Evolutionary conservation across 768 basidiomycete genomes (phyloP), one percentile per base, ranked within the genome.

Genomic region (Infundibulicybe gibba): DNA sequence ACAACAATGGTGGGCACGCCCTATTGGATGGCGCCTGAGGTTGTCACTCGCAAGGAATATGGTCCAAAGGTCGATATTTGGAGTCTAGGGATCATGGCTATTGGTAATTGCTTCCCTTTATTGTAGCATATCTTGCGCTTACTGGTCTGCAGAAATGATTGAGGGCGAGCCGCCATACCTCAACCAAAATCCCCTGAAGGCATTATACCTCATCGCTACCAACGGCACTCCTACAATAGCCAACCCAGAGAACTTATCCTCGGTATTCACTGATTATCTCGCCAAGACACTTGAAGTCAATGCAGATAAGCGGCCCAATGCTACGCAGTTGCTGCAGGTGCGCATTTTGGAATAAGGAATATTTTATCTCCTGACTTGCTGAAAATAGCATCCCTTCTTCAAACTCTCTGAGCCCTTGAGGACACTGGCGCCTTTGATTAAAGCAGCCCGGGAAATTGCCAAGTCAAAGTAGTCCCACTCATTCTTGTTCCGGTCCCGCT

Each of bases 11-110:
- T 97, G 42, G 94, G 94, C 2, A 97, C 94, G 1, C 94, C 94
- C 1, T 97, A 97, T 64, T 97, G 94, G 94, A 97, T 97, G 94
- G 94, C 94, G 0, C 94, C 94, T 0, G 94, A 97, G 63, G 94
- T 97, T 41, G 94, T 97, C 53, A 97, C 94, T 19, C 83, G 94
- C 45, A 97, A 97, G 65, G 94, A 97, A 68, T 97, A 97, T 63
- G 94, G 94, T 0, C 90, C 94, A 12, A 97, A 97, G 62, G 94
- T 97, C n/a, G 94, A 97, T 58, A 92, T 97, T 48, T 97, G 94
- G 94, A 89, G 85, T 63, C 68, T 97, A 53, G 94, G 94, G 3
- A 97, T 97, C 72, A 97, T 95, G 81, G 89, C 94, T 39, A 90
- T 97, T 54, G 94, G 92, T 87, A 64, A 63, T 72, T 71, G 44